Base-by-base conservation (phyloP, 306 rosid genomes). In the Senna siamea region DNA sequence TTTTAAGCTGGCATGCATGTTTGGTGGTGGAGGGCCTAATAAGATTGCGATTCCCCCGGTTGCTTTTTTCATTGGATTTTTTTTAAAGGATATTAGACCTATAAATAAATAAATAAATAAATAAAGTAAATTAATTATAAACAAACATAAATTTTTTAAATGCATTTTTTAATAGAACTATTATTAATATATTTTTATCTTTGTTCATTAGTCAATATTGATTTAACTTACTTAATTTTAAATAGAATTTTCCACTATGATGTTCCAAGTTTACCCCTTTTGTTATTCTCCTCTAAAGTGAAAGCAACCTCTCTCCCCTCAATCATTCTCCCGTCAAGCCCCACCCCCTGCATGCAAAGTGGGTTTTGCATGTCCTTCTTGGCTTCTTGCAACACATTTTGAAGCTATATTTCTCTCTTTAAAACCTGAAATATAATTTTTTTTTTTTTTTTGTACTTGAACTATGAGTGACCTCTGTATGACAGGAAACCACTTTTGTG, bases 21-120 rank as follows among this genome's bases (percentile, higher is more conserved):
- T 57, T 59, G 69, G 69, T 59, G 69, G 69, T 59, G 69, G 60
- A 61, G 63, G 69, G 47, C 69, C 76, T n/a, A 35, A 58, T 58
- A 34, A 57, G 76, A 71, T 72, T 72, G 55, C 6, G 47, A 72
- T 46, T 72, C 59, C 69, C 18, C 35, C n/a, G 4, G 12, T 3
- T 6, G 41, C 50, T 8, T 20, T 20, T 70, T 32, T 53, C 52
- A 53, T 14, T n/a, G 13, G 47, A 41, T 53, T 4, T 1, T 18
- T 19, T 52, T 41, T 41, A 6, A 1, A 41, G 13, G 1, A 37
- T 37, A 37, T 10, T 9, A 2, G 1, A 10, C 3, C 3, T 37
- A 41, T 10, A 10, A 41, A n/a, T n/a, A n/a, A n/a, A n/a, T n/a
- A n/a, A n/a, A n/a, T n/a, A 41, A 10, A 41, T 41, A 41, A 41